Conservation (phyloP, 768 basidiomycete species). For the Leucosporidium creatinivorum region DNA sequence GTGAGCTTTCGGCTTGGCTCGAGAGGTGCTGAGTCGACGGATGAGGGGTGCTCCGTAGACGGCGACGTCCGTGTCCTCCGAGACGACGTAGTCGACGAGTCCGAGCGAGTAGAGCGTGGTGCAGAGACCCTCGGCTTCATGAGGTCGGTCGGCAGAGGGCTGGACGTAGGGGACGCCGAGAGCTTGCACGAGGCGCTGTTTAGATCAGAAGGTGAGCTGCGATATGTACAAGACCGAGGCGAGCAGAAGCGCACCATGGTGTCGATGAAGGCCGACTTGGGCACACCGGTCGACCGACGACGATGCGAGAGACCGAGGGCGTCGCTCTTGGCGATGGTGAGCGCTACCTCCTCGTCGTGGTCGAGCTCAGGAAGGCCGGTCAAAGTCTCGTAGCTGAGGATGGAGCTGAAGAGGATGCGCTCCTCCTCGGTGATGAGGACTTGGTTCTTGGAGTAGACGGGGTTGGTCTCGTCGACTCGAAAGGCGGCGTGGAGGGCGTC, state of each 20-base stretch:
- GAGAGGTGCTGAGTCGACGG: neutral
- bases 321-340: neutral
- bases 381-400: neutral
- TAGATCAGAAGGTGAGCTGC: no score
- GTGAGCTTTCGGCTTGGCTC: neutral
- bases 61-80: slow-evolving; percentile 31
- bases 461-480: slow-evolving; percentile 14
- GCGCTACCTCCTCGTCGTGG: neutral
- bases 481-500: slow-evolving; percentile 1
- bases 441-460: slow-evolving; percentile 25
- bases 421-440: slow-evolving; percentile 3
- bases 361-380: neutral
- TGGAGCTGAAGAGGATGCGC: neutral
- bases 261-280: neutral
- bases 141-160: slow-evolving; percentile 1
- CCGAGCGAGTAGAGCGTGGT: slow-evolving; percentile 8
- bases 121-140: slow-evolving; percentile 31
- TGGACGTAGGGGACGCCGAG: slow-evolving; percentile 23
- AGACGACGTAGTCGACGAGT: slow-evolving; percentile 18
- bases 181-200: slow-evolving; percentile 10
- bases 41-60: slow-evolving; percentile 24
- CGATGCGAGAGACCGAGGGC: neutral
- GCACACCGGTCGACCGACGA: neutral
- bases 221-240: neutral
- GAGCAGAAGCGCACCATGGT: slow-evolving; percentile 7